Percentiles rank a stretch among this genome's conserved stretches.
Conservation (phyloP, 2,329 filamentous ascomycete species). For the Cladosporium cucumerinum region DNA sequence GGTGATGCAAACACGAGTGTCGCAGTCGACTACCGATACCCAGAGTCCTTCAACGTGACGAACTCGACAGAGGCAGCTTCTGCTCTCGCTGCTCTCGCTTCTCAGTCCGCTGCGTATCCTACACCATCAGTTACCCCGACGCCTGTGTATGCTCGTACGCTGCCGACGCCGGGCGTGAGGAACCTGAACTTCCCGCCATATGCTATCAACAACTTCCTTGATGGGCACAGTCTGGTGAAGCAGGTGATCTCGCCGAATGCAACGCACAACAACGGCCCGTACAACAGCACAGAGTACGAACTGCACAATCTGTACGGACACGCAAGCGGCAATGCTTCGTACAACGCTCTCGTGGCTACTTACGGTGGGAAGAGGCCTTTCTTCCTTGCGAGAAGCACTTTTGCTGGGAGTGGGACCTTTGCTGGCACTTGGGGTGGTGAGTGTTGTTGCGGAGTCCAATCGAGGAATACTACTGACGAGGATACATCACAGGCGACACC, state of each 20-base stretch:
- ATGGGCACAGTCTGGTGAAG: slow-evolving; percentile 24
- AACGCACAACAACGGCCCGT: slow-evolving; percentile 25
- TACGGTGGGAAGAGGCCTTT: slow-evolving; percentile 68
- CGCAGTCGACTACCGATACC: slow-evolving; percentile 27
- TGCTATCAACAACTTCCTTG: slow-evolving; percentile 26
- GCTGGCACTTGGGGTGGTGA: slow-evolving; percentile 62
- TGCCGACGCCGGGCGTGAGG: slow-evolving; percentile 23
- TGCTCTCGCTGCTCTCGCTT: slow-evolving; percentile 19
- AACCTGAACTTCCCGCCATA: slow-evolving; percentile 27
- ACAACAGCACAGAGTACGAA: slow-evolving; percentile 28
- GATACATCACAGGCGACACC: slow-evolving; percentile 44
- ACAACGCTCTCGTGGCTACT: slow-evolving; percentile 44
- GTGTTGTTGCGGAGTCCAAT: neutral
- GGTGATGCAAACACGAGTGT: slow-evolving; percentile 23
- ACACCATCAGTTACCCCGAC: slow-evolving; percentile 18
- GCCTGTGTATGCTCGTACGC: slow-evolving; percentile 19
- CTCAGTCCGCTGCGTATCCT: slow-evolving; percentile 20
- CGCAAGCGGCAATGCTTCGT: slow-evolving; percentile 21
- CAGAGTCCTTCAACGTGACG: slow-evolving; percentile 25
- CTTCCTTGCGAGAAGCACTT: slow-evolving; percentile 77
- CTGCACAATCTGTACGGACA: slow-evolving; percentile 27
- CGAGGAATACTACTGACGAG: slow-evolving; percentile 13
- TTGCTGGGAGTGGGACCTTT: slow-evolving; percentile 68
- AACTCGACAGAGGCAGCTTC: slow-evolving; percentile 28
- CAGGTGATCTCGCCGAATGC: slow-evolving; percentile 23